A percentile compares a stretch with the other conserved stretches of the same genome.
These are phyloP conservation scores for Penicillium palitans DNA, from an alignment of 2,329 filamentous ascomycete genomes.

Conservation along the genomic window DNA sequence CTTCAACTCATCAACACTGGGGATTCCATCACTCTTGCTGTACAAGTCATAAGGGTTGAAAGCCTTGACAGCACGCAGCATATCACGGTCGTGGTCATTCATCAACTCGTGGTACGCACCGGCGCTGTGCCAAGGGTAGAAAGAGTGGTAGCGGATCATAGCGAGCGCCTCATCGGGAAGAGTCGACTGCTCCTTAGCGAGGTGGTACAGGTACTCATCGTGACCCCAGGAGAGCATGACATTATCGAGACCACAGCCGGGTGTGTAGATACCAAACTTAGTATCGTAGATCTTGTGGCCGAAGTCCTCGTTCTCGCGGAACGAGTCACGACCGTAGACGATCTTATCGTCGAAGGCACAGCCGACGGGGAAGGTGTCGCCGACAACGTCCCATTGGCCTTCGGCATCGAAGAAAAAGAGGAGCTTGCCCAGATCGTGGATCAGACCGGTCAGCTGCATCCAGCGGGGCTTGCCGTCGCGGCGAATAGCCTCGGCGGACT, in stretches of 20 bases:
- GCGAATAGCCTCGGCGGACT: slow-evolving; percentile 85
- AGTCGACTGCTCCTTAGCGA: slow-evolving; percentile 77
- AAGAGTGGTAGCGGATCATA: slow-evolving; percentile 92
- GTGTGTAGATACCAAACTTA: slow-evolving; percentile 75
- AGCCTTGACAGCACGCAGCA: slow-evolving; percentile 77
- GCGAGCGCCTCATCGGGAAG: slow-evolving; percentile 80
- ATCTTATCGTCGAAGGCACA: slow-evolving; percentile 64
- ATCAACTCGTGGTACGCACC: slow-evolving; percentile 81
- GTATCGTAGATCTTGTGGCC: slow-evolving; percentile 71
- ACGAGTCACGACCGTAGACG: slow-evolving; percentile 74
- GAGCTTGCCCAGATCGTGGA: slow-evolving; percentile 50
- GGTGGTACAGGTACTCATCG: slow-evolving; percentile 64
- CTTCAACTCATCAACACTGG: slow-evolving; percentile 73
- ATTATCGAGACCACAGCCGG: slow-evolving; percentile 79
- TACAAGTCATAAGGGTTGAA: slow-evolving; percentile 94
- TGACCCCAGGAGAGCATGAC: slow-evolving; percentile 84
- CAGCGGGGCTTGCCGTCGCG: slow-evolving; percentile 61
- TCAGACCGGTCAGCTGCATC: slow-evolving; percentile 52
- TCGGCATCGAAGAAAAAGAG: slow-evolving; percentile 65
- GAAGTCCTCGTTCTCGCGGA: slow-evolving; percentile 73
- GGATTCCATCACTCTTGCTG: slow-evolving; percentile 83
- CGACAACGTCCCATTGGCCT: slow-evolving; percentile 92
- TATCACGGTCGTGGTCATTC: slow-evolving; percentile 75
- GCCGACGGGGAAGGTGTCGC: slow-evolving; percentile 54
- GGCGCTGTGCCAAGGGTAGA: slow-evolving; percentile 87